phyloP scores from a whole-genome alignment of 768 basidiomycete genomes.

The Amanita thiersii region DNA sequence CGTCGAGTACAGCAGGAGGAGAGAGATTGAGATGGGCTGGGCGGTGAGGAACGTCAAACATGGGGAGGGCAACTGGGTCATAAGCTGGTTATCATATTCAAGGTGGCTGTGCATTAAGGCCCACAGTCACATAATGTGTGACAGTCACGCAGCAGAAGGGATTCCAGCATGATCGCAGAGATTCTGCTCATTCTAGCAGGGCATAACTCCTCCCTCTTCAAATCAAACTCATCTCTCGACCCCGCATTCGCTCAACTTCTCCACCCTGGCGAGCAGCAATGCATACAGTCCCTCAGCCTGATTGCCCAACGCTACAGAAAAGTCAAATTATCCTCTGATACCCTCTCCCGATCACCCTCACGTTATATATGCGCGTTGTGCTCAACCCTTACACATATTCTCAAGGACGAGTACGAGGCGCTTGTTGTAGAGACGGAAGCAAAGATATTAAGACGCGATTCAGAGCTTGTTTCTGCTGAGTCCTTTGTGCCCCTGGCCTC shows the following conservation, averaged over 20 bases:
- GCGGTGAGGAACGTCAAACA: conserved; percentile 15
- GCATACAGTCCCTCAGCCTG: conserved; percentile 68
- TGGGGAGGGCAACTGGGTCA: conserved; percentile 8
- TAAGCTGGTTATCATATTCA: background rate
- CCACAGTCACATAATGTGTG: too few relatives aligned
- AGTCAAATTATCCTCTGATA: conserved; percentile 50
- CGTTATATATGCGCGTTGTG: conserved; percentile 77
- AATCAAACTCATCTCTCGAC: conserved; percentile 45
- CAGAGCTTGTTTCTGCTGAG: conserved; percentile 66
- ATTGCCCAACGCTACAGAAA: conserved; percentile 71
- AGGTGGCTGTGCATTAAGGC: conserved; percentile 7
- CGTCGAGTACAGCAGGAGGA: conserved; percentile 22
- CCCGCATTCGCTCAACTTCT: conserved; percentile 63
- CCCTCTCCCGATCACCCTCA: conserved; percentile 49
- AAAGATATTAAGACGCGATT: conserved; percentile 68
- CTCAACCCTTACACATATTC: conserved; percentile 61
- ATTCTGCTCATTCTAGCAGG: conserved; percentile 81
- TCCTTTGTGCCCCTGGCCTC: conserved; percentile 84
- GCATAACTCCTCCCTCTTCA: conserved; percentile 81
- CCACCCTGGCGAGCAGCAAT: conserved; percentile 85
- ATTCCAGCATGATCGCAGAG: conserved; percentile 83
- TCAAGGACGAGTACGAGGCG: conserved; percentile 73
- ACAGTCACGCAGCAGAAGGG: conserved; percentile 4
- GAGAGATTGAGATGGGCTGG: background rate
- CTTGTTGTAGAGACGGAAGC: conserved; percentile 77